Evolutionary conservation across 163 green algal genomes (phyloP).

Genomic region (Prototheca cutis): DNA sequence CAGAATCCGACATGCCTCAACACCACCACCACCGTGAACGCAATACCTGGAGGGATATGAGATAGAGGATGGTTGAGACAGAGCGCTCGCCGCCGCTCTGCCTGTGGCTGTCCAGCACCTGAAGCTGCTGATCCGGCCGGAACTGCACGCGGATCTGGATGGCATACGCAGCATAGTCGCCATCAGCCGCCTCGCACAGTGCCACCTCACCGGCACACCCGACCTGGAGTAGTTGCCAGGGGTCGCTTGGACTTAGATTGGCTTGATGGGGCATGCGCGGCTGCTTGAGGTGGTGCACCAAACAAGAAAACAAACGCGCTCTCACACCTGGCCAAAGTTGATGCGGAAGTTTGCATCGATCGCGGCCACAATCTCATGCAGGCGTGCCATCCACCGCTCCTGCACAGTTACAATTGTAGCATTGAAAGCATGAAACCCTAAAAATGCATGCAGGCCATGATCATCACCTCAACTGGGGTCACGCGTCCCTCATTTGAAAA

Average conservation of each 20-base stretch:
- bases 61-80: conserved; percentile 93
- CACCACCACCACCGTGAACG: too few species aligned
- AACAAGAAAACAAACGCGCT: too few species aligned
- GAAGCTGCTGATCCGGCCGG: conserved; percentile 57
- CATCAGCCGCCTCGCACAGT: conserved; percentile 42
- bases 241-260: too few species aligned
- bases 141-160: conserved; percentile 93
- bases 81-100: conserved; percentile 89
- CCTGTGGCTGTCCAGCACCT: conserved; percentile 59
- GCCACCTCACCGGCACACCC: conserved; percentile 65
- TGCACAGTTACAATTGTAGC: too few species aligned
- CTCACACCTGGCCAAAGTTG: conserved; percentile 54
- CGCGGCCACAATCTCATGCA: conserved; percentile 51
- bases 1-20: too few species aligned
- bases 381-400: conserved; percentile 63
- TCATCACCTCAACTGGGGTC: too few species aligned
- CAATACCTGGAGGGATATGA: conserved; percentile 87
- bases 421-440: too few species aligned
- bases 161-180: conserved; percentile 75
- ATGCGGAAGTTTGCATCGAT: conserved; percentile 66
- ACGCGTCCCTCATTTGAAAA: too few species aligned
- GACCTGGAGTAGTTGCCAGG: too few species aligned
- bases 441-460: too few species aligned
- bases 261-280: too few species aligned
- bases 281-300: too few species aligned